Percentiles rank a stretch among this genome's conserved stretches.
phyloP scores from a whole-genome alignment of 768 basidiomycete genomes.

The Leccinum variicolor region DNA sequence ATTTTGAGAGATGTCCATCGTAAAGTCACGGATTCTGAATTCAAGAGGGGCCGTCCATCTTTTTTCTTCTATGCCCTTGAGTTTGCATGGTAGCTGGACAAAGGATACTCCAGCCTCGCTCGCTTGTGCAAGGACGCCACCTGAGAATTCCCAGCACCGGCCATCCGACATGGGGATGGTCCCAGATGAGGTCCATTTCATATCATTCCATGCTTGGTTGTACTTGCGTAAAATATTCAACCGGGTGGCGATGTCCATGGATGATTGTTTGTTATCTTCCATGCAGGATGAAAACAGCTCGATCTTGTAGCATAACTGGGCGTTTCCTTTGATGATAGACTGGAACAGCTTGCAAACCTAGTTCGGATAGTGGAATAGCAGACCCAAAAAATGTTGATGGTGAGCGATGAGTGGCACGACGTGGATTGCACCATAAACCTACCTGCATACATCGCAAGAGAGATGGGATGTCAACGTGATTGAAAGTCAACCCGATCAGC shows the following conservation, averaged over 20 bases:
- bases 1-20: conserved; percentile 35
- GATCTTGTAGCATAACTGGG: conserved; percentile 29
- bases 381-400: neutral
- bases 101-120: conserved; percentile 18
- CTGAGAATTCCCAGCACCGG: conserved; percentile 32
- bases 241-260: conserved; percentile 21
- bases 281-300: conserved; percentile 29
- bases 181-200: conserved; percentile 18
- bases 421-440: neutral
- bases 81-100: conserved; percentile 30
- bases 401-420: neutral
- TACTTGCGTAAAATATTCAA: conserved; percentile 25
- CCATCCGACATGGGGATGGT: conserved; percentile 17
- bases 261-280: conserved; percentile 19
- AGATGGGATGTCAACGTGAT: conserved; percentile 27
- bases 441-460: conserved; percentile 29
- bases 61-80: conserved; percentile 24
- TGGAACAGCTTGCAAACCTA: conserved; percentile 33
- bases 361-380: neutral
- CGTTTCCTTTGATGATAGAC: conserved; percentile 23
- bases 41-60: conserved; percentile 29
- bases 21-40: conserved; percentile 34
- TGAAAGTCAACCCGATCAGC: conserved; percentile 22
- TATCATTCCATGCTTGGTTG: conserved; percentile 28
- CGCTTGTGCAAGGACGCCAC: conserved; percentile 34